Percentiles rank a stretch among this genome's conserved stretches.
phyloP scores from a whole-genome alignment of 2,329 filamentous ascomycete species.

The Arthrocladium fulminans region DNA sequence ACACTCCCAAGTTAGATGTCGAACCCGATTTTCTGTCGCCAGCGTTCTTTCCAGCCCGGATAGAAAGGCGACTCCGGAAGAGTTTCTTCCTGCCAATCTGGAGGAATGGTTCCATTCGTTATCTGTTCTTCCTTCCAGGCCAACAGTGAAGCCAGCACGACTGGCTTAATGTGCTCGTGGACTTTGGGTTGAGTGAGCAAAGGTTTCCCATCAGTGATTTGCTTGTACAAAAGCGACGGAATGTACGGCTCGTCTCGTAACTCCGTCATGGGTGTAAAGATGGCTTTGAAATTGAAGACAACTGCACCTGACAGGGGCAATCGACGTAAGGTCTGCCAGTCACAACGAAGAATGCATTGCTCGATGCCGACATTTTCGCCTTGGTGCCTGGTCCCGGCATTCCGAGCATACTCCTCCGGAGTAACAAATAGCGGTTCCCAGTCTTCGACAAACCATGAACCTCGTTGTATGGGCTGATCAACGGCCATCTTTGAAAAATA shows the following conservation, averaged over 20 bases:
- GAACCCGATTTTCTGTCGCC: slow-evolving; percentile 46
- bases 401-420: slow-evolving; percentile 49
- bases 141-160: slow-evolving; percentile 51
- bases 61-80: slow-evolving; percentile 60
- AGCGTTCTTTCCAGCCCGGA: slow-evolving; percentile 59
- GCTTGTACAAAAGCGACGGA: slow-evolving; percentile 52
- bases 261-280: slow-evolving; percentile 59
- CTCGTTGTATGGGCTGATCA: slow-evolving; percentile 60
- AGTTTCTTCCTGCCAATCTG: slow-evolving; percentile 53
- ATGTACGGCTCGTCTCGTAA: slow-evolving; percentile 58
- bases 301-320: slow-evolving; percentile 59
- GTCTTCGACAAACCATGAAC: slow-evolving; percentile 64
- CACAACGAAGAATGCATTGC: slow-evolving; percentile 56
- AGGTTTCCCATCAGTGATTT: slow-evolving; percentile 54
- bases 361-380: slow-evolving; percentile 42
- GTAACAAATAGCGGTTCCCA: slow-evolving; percentile 60
- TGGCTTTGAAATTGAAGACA: slow-evolving; percentile 68
- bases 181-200: slow-evolving; percentile 60
- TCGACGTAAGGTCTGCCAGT: slow-evolving; percentile 67
- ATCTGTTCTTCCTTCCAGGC: slow-evolving; percentile 52
- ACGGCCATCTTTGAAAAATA: slow-evolving; percentile 62
- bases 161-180: slow-evolving; percentile 59
- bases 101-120: slow-evolving; percentile 44
- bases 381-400: slow-evolving; percentile 42
- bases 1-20: not conserved